Conservation (phyloP, 2,329 filamentous ascomycete genomes). For the Claviceps lovelessii region DNA sequence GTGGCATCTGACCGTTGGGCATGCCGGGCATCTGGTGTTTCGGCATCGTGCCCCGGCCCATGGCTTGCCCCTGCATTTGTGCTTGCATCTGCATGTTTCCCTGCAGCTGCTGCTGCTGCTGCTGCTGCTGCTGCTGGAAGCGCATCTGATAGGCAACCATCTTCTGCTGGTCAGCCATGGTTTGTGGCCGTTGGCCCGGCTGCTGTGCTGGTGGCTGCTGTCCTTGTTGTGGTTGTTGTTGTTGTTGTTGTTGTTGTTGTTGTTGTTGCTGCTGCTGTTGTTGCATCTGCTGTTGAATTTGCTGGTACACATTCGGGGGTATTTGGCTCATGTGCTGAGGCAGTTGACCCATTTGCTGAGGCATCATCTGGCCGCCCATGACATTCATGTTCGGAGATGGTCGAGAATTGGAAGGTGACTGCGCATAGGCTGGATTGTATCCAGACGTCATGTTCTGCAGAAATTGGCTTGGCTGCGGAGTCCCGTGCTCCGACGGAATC, state of each 20-base stretch:
- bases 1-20: constrained; percentile 43
- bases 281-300: constrained; percentile 28
- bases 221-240: constrained; percentile 7
- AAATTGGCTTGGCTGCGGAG: constrained; percentile 60
- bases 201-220: constrained; percentile 34
- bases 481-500: constrained; percentile 61
- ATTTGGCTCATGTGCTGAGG: constrained; percentile 33
- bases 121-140: constrained; percentile 59
- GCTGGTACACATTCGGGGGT: constrained; percentile 25
- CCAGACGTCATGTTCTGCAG: constrained; percentile 45
- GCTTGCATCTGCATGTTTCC: constrained; percentile 34
- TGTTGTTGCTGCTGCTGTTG: constrained; percentile 1
- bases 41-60: constrained; percentile 37
- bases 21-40: constrained; percentile 35
- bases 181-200: constrained; percentile 23
- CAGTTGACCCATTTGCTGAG: constrained; percentile 35
- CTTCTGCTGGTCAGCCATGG: constrained; percentile 52
- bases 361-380: constrained; percentile 40
- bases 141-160: constrained; percentile 70
- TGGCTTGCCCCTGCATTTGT: constrained; percentile 35
- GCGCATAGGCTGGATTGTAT: constrained; percentile 45
- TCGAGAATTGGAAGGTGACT: constrained; percentile 40
- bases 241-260: too few species aligned
- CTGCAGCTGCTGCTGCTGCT: constrained; percentile 40
- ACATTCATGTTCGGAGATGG: constrained; percentile 40